A percentile compares a stretch with the other conserved stretches of the same genome.
Evolutionary conservation across 1,139 yeast species (phyloP).

Genomic region (Blastobotrys illinoisensis): DNA sequence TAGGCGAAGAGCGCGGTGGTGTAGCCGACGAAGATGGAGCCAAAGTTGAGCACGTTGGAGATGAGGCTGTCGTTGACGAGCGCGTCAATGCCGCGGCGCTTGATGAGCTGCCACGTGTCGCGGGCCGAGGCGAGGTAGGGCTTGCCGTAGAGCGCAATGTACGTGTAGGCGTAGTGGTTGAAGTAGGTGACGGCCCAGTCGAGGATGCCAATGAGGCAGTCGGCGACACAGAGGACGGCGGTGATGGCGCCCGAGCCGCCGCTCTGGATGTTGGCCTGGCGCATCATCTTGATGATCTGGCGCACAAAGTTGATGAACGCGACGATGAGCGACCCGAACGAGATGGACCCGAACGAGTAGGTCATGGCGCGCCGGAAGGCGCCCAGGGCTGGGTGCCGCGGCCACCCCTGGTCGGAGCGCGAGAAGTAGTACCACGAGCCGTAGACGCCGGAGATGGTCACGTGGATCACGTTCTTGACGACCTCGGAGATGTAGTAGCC

Average conservation of each 20-base stretch:
- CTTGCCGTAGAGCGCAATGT: constrained; percentile 82
- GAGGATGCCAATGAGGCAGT: constrained; percentile 56
- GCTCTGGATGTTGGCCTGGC: constrained; percentile 33
- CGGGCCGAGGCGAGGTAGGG: constrained; percentile 68
- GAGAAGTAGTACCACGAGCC: constrained; percentile 90
- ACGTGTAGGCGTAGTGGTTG: constrained; percentile 87
- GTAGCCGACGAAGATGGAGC: constrained; percentile 65
- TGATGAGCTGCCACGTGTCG: constrained; percentile 74
- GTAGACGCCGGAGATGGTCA: constrained; percentile 76
- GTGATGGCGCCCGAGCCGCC: constrained; percentile 53
- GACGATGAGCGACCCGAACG: constrained; percentile 82
- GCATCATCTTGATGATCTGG: constrained; percentile 45
- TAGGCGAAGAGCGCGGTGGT: constrained; percentile 63
- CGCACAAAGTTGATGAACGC: constrained; percentile 64
- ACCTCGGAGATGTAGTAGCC: constrained; percentile 86
- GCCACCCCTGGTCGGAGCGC: constrained; percentile 73
- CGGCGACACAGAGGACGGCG: constrained; percentile 48
- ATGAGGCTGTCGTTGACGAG: constrained; percentile 79
- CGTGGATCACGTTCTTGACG: constrained; percentile 76
- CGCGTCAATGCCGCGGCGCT: constrained; percentile 81
- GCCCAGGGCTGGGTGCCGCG: constrained; percentile 73
- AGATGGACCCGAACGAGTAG: constrained; percentile 83
- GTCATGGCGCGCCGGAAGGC: constrained; percentile 80
- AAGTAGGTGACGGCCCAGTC: constrained; percentile 83
- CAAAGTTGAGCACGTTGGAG: constrained; percentile 68